Evolutionary conservation across 2,329 filamentous ascomycete species (phyloP).

Genomic region (Microdochium paspali): DNA sequence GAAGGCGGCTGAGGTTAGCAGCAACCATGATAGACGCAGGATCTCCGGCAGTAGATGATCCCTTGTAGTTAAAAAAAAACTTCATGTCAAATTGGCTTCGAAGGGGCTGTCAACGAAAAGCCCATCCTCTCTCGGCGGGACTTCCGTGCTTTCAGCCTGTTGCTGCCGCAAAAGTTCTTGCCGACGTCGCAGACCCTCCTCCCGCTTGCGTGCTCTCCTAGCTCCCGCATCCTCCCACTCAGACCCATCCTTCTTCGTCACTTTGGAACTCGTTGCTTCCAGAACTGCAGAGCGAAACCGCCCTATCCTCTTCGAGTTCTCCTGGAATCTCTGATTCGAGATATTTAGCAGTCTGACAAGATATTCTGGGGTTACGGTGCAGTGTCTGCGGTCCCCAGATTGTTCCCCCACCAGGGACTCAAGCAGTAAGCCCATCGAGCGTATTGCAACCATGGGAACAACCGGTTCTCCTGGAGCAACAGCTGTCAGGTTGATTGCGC

Average conservation of each 20-base stretch:
- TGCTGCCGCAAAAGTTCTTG: conserved; percentile 3
- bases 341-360: conserved; percentile 58
- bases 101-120: too few species aligned
- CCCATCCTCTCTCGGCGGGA: conserved; percentile 5
- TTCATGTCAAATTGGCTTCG: conserved; percentile 15
- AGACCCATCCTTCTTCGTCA: conserved; percentile 22
- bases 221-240: conserved; percentile 45
- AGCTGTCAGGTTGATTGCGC: conserved; percentile 57
- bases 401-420: conserved; percentile 68
- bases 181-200: conserved; percentile 39
- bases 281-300: conserved; percentile 49
- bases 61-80: neutral
- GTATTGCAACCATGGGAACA: conserved; percentile 72
- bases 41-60: neutral
- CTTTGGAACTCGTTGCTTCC: conserved; percentile 16
- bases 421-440: conserved; percentile 72
- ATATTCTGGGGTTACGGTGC: conserved; percentile 57
- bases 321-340: conserved; percentile 64
- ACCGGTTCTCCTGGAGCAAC: conserved; percentile 22
- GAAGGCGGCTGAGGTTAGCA: neutral
- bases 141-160: conserved; percentile 5
- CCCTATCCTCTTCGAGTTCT: conserved; percentile 59
- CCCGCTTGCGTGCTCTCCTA: conserved; percentile 45
- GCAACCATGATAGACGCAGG: neutral
- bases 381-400: conserved; percentile 24